Evolutionary conservation across 306 rosid species (phyloP).

Genomic region (Quercus glauca): DNA sequence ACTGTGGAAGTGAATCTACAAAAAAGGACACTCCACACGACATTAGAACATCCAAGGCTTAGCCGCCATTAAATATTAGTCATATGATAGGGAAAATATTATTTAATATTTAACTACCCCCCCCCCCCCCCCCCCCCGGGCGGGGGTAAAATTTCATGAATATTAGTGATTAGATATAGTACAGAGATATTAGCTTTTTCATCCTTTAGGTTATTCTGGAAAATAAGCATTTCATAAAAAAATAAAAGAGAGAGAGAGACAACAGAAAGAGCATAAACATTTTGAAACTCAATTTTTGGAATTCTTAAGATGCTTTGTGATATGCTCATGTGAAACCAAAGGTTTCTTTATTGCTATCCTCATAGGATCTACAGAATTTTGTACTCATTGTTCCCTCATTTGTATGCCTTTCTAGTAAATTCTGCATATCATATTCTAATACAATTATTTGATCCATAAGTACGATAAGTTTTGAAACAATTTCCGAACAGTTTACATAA

Average conservation of each 20-base stretch:
- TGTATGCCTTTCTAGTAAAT: background rate
- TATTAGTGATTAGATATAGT: background rate
- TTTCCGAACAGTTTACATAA: background rate
- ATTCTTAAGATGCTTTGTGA: background rate
- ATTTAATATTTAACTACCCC: background rate
- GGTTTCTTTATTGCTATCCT: background rate
- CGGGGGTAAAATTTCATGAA: background rate
- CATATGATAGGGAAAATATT: background rate
- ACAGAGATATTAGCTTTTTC: background rate
- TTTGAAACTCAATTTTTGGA: background rate
- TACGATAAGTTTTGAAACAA: background rate
- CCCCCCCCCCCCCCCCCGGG: background rate
- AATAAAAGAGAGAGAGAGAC: background rate
- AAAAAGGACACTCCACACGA: too few species aligned
- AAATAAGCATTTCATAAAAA: background rate
- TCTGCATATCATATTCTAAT: background rate
- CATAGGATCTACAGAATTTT: background rate
- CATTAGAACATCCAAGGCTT: too few species aligned
- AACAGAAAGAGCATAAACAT: background rate
- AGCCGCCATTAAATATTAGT: too few species aligned
- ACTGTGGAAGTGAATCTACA: too few species aligned
- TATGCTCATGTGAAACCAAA: background rate
- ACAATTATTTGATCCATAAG: background rate
- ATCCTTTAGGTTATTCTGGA: background rate
- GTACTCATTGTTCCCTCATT: background rate